Base-by-base conservation (phyloP, 768 basidiomycete genomes). In the Strobilomyces echinocephalus region DNA sequence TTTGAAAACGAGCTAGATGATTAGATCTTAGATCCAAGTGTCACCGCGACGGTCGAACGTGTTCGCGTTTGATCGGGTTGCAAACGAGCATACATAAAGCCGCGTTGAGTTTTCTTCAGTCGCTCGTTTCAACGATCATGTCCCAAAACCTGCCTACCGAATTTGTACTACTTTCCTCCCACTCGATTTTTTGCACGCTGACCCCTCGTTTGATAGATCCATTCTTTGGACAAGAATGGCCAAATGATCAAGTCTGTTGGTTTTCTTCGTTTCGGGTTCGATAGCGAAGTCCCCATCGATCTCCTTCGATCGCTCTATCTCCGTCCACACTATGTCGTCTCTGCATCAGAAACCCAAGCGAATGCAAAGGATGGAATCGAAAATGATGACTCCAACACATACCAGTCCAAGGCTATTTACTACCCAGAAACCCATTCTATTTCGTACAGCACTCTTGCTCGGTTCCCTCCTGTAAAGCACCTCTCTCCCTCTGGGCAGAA, bases 381-480 rank as follows among this genome's bases (percentile, higher is more conserved):
- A 38, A 65, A 69, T 35, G 73, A 76, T 54, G 75, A 76, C 28
- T 62, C 65, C 28, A 60, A 69, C 47, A 73, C 74, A 24, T 89
- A 87, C 69, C 85, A 89, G 67, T 88, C 91, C 52, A 86, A 91
- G 68, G 88, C 92, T 21, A 91, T 93, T 63, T 95, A 80, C 72
- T 81, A 91, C 67, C 87, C 88, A 36, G 79, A 86, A 56, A 81
- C 79, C 24, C 80, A 86, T 59, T 81, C 88, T 35, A 93, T 97
- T 69, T 90, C 94, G 40, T 97, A 95, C 73, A 90, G 91, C 44
- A 92, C 93, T 24, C 81, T 95, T 52, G 84, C 88, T 50, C 86
- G 90, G 41, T 99, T 94, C 71, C 91, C 94, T 10, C 92, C 95
- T 4, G 95, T 99, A 55, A 91, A 83, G 63, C 83, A 94, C 45